Base-by-base conservation (phyloP, 495 filamentous ascomycete genomes). In the Aspergillus heteromorphus region DNA sequence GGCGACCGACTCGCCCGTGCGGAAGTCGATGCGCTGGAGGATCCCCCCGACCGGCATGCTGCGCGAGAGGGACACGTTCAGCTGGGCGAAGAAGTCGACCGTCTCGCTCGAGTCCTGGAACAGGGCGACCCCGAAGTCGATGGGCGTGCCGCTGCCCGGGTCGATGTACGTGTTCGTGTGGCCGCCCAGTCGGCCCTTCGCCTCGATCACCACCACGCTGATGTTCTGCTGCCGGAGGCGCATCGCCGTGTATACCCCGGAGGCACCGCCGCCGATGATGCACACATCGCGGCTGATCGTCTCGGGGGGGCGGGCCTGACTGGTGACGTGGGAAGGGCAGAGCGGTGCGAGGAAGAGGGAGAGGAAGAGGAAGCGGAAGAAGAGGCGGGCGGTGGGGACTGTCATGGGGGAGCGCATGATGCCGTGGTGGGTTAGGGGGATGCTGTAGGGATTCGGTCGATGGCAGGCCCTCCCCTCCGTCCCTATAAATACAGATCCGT, bases 241-340 rank as follows among this genome's bases (percentile, higher is more conserved):
- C 30, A 77, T 62, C 0, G 75, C 70, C 0, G 71, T 59, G 45
- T 76, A 75, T 0, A 67, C 72, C 4, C 77, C 76, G 10, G 62
- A 49, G n/a, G 73, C 66, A n/a, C 76, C 77, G 27, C 76, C 76
- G 4, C 77, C 74, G 21, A 79, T 67, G 45, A 80, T 65, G 18
- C 56, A 64, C 23, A 79, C 65, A 61, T 78, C 74, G 13, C 64
- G 62, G 18, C 29, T 7, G 29, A 54, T 54, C 2, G 48, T 31
- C 8, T 45, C 42, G 16, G 9, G 8, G 42, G 23, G n/a, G 1
- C 9, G 10, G 10, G 42, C 10, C 10, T 34, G 30, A 34, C 30
- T 34, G 34, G 34, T 38, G 34, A 4, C 34, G 1, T 4, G n/a
- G n/a, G n/a, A 14, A 4, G 13, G 3, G 1, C 8, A 38, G n/a